Evolutionary conservation across 148 eudicot species (phyloP).

Genomic region (Cornus florida): DNA sequence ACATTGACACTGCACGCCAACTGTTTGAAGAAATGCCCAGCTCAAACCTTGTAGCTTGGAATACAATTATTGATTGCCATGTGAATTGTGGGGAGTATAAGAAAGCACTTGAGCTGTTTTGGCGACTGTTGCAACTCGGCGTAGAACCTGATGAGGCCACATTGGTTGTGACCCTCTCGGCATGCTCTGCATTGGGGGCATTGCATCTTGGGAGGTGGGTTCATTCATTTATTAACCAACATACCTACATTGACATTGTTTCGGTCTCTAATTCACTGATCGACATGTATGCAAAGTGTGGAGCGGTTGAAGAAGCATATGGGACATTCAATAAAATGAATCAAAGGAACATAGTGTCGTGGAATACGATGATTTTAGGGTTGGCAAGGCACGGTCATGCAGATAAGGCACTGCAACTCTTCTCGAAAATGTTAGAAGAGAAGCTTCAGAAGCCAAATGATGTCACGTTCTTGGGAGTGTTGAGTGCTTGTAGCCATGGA

Average conservation of each 20-base stretch:
- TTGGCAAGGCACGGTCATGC: conserved; percentile 39
- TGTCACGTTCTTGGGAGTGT: conserved; percentile 25
- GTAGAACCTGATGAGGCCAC: conserved; percentile 44
- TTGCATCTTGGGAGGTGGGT: conserved; percentile 47
- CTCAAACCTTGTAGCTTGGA: conserved; percentile 47
- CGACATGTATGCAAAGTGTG: conserved; percentile 67
- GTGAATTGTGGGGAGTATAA: conserved; percentile 29
- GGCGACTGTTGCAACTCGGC: conserved; percentile 29
- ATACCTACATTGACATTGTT: conserved; percentile 30
- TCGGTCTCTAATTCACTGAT: conserved; percentile 34
- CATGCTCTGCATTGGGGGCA: conserved; percentile 47
- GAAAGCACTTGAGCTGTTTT: conserved; percentile 41
- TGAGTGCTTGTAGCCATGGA: conserved; percentile 35
- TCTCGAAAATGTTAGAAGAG: conserved; percentile 36
- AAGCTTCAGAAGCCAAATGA: conserved; percentile 29
- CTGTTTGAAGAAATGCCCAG: conserved; percentile 50
- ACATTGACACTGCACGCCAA: conserved; percentile 30
- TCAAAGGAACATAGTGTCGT: conserved; percentile 48
- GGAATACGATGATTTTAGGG: conserved; percentile 52
- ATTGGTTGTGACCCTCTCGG: conserved; percentile 45
- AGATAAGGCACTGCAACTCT: conserved; percentile 38
- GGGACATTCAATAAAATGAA: conserved; percentile 32
- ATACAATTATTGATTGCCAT: conserved; percentile 46
- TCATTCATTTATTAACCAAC: conserved; percentile 29
- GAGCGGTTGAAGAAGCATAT: conserved; percentile 36